Percentiles rank a stretch among this genome's conserved stretches.
phyloP scores from a whole-genome alignment of 306 rosid genomes.

The Aeschynomene evenia region DNA sequence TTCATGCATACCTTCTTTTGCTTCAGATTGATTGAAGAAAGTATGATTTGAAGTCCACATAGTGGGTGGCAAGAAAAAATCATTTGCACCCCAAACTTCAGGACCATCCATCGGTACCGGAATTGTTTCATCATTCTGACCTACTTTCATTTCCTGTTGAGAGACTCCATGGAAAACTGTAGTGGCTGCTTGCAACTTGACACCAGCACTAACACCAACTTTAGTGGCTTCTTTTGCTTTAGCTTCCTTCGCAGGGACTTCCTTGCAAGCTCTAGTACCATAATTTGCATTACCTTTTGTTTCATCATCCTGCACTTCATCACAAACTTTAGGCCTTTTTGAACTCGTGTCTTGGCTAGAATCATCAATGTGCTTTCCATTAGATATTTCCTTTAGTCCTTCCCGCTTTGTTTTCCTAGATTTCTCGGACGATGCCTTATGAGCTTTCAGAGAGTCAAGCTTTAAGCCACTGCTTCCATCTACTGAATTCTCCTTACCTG shows the following conservation, averaged over 20 bases:
- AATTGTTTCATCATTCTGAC: background rate
- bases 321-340: constrained; percentile 33
- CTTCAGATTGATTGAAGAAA: constrained; percentile 7
- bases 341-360: constrained; percentile 28
- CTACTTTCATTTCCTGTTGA: background rate
- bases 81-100: constrained; percentile 2
- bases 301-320: constrained; percentile 22
- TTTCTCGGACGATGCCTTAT: constrained; percentile 14
- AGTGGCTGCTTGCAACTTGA: background rate
- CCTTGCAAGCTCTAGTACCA: background rate
- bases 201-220: background rate
- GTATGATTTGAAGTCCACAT: constrained; percentile 4
- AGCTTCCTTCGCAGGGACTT: background rate
- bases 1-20: constrained; percentile 6
- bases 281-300: constrained; percentile 27
- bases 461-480: constrained; percentile 33
- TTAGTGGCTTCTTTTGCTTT: background rate
- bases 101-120: constrained; percentile 15
- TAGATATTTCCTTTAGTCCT: constrained; percentile 54
- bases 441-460: constrained; percentile 12
- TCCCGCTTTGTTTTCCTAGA: constrained; percentile 48
- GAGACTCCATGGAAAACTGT: background rate
- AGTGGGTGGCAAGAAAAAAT: background rate
- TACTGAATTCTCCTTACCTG: constrained; percentile 60
- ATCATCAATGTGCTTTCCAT: constrained; percentile 44